Base-by-base conservation (phyloP, 2,329 filamentous ascomycete species). In the Aspergillus sp. region DNA sequence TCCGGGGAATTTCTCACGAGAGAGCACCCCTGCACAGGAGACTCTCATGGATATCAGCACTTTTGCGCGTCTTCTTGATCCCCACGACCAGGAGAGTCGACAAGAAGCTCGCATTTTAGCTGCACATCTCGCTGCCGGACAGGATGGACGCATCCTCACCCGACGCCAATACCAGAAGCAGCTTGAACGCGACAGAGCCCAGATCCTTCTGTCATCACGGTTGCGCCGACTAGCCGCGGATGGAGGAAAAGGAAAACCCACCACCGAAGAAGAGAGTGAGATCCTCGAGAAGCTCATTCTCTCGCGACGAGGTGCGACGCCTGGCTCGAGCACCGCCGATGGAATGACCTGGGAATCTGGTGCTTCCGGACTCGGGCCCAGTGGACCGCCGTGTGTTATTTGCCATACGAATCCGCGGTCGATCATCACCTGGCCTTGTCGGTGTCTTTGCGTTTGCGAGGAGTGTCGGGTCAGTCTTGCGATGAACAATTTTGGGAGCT, bases 401-500 rank as follows among this genome's bases (percentile, higher is more conserved):
- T 99, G 94, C 67, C 93, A 97, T 69, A 85, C 85, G 50, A 82
- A 83, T n/a, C 85, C 91, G 3, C 81, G 94, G 16, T 95, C 89
- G 7, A 88, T 97, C 55, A 88, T 99, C 50, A 87, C 96, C 2
- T 97, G 94, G 94, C 94, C 94, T 0, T 99, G 94, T 69, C 88
- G 94, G 2, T 99, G 94, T 68, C 79, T 99, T 52, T 93, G 90
- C 60, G 80, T 97, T 11, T 97, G 94, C 68, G 94, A 99, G 69
- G 94, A 97, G 60, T 97, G 94, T 68, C 82, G 94, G 30, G 89
- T 97, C 33, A 93, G 90, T 41, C 79, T 97, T 56, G 94, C 94
- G 3, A 92, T 95, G 85, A 95, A 96, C 69, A 97, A 97, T 69
- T 97, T 95, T 69, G 90, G 92, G 58, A 95, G 90, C 67, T 99